These are phyloP conservation scores for Epichloe aotearoae DNA, from an alignment of 2,329 filamentous ascomycete genomes.

Conservation along the genomic window DNA sequence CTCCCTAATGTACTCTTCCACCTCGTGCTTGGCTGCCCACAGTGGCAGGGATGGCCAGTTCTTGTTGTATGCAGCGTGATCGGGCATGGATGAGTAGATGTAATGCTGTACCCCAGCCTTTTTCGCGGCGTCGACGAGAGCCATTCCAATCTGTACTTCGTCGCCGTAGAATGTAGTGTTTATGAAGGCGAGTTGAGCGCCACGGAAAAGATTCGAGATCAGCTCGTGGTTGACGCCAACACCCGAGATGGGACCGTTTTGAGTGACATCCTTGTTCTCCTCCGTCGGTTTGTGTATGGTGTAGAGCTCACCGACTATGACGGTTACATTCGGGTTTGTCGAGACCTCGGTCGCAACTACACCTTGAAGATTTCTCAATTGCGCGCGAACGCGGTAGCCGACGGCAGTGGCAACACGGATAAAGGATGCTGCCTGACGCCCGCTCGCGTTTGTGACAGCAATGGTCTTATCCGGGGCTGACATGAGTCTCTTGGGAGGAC, in stretches of 20 bases:
- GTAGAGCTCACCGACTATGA: conserved; percentile 52
- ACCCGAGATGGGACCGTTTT: conserved; percentile 48
- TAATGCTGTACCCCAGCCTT: conserved; percentile 76
- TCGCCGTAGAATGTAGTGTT: conserved; percentile 97
- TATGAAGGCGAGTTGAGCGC: conserved; percentile 83
- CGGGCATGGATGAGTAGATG: conserved; percentile 94
- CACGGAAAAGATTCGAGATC: conserved; percentile 67
- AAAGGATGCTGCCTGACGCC: conserved; percentile 88
- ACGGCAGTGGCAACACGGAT: conserved; percentile 89
- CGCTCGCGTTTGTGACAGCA: conserved; percentile 89
- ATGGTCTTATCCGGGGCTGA: conserved; percentile 61
- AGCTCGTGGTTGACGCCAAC: conserved; percentile 59
- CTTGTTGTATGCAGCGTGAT: conserved; percentile 68
- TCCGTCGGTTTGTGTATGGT: conserved; percentile 38
- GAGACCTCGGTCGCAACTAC: conserved; percentile 80
- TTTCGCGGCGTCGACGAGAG: conserved; percentile 80
- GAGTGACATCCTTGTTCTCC: conserved; percentile 49
- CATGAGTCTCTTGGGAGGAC: conserved; percentile 45
- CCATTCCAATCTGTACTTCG: conserved; percentile 78
- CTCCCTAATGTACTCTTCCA: conserved; percentile 81
- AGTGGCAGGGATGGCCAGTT: conserved; percentile 73
- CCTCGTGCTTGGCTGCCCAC: conserved; percentile 84
- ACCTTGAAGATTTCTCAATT: conserved; percentile 76
- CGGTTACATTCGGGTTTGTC: conserved; percentile 60
- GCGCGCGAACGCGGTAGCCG: conserved; percentile 84